phyloP scores from a whole-genome alignment of 2,329 filamentous ascomycete genomes.

The Trichoderma arundinaceum region DNA sequence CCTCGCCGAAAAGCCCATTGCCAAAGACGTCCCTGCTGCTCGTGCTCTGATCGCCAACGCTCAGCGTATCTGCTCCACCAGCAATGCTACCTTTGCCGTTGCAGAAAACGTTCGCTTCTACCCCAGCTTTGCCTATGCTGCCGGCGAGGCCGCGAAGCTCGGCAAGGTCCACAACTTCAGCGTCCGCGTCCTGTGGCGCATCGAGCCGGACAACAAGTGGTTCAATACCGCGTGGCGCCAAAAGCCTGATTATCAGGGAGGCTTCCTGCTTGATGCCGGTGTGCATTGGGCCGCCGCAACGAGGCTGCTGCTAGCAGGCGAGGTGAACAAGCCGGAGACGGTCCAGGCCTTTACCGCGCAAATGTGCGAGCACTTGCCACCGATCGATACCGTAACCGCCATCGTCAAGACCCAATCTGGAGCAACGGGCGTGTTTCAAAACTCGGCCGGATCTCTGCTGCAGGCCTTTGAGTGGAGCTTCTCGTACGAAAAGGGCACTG shows the following conservation, averaged over 20 bases:
- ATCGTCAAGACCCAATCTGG: slow-evolving; percentile 60
- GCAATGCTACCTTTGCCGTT: slow-evolving; percentile 57
- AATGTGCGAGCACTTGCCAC: slow-evolving; percentile 62
- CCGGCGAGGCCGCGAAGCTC: slow-evolving; percentile 47
- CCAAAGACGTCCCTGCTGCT: slow-evolving; percentile 59
- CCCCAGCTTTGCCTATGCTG: slow-evolving; percentile 58
- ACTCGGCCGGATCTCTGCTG: slow-evolving; percentile 63
- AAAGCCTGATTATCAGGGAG: slow-evolving; percentile 72
- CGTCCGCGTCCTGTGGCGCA: slow-evolving; percentile 45
- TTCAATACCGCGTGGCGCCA: slow-evolving; percentile 68
- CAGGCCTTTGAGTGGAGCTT: slow-evolving; percentile 61
- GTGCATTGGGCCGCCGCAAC: slow-evolving; percentile 73
- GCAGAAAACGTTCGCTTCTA: slow-evolving; percentile 77
- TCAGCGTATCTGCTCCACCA: slow-evolving; percentile 38
- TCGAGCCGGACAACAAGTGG: slow-evolving; percentile 51
- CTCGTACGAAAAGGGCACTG: slow-evolving; percentile 62
- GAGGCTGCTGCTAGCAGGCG: slow-evolving; percentile 58
- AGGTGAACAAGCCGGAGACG: slow-evolving; percentile 50
- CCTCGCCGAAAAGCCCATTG: slow-evolving; percentile 72
- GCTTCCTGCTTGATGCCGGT: slow-evolving; percentile 77
- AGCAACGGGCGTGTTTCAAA: slow-evolving; percentile 60
- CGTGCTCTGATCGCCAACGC: slow-evolving; percentile 49
- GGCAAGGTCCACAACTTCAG: slow-evolving; percentile 54
- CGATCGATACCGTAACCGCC: slow-evolving; percentile 70
- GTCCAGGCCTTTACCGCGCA: slow-evolving; percentile 62